phyloP scores from a whole-genome alignment of 768 basidiomycete genomes.

The Lepiota brunneoincarnata region DNA sequence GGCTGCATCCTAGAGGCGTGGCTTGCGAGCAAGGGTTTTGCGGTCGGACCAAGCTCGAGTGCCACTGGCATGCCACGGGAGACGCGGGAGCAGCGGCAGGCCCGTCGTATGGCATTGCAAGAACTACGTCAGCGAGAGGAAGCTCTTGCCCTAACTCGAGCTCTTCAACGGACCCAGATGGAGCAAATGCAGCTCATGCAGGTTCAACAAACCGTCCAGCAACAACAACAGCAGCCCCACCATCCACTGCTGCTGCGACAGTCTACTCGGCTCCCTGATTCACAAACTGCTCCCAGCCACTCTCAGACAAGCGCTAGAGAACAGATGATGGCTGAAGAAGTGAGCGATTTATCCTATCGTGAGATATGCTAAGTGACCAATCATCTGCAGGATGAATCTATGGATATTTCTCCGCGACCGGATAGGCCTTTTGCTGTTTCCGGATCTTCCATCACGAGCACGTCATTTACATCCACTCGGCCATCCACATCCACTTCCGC shows the following conservation, averaged over 20 bases:
- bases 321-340: conserved; percentile 3
- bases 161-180: conserved; percentile 25
- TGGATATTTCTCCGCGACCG: conserved; percentile 24
- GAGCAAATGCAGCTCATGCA: background rate
- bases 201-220: background rate
- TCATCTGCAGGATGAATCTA: conserved; percentile 24
- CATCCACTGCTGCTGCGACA: conserved; percentile 4
- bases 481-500: conserved; percentile 23
- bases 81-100: conserved; percentile 69
- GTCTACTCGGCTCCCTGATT: background rate
- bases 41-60: conserved; percentile 76
- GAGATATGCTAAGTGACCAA: conserved; percentile 11
- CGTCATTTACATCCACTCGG: conserved; percentile 7
- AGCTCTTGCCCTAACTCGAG: conserved; percentile 54
- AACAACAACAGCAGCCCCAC: conserved; percentile 4
- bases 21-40: conserved; percentile 85
- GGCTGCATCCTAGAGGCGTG: conserved; percentile 93
- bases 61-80: conserved; percentile 75
- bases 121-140: conserved; percentile 62
- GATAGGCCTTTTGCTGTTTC: conserved; percentile 4
- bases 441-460: conserved; percentile 7
- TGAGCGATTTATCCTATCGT: conserved; percentile 6
- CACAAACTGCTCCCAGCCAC: background rate
- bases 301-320: background rate
- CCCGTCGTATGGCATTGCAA: conserved; percentile 51